These are phyloP conservation scores for Theobroma grandiflorum DNA, from an alignment of 441 rosid species.

Conservation along the genomic window DNA sequence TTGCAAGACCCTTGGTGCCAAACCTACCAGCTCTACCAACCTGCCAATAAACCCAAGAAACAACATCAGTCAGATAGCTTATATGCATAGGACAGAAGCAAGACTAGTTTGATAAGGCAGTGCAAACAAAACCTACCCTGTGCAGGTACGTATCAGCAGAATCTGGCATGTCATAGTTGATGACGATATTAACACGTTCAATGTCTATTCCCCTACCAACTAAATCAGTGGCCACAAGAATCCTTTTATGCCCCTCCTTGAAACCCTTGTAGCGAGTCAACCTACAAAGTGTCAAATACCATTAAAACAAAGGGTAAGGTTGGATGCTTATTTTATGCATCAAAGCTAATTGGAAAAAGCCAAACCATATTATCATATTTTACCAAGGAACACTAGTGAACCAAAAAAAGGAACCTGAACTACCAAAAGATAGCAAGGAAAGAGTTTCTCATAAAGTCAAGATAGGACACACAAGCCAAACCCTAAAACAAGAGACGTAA, in stretches of 20 bases:
- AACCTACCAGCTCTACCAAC: constrained; percentile 99
- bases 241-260: constrained; percentile 98
- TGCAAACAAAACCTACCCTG: constrained; percentile 58
- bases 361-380: background rate
- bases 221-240: constrained; percentile 94
- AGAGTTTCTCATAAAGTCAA: background rate
- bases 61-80: background rate
- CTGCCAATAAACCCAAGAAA: constrained; percentile 38
- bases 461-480: background rate
- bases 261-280: constrained; percentile 95
- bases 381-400: background rate
- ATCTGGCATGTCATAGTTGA: constrained; percentile 99
- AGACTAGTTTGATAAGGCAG: background rate
- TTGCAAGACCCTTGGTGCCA: constrained; percentile 98
- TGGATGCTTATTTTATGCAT: background rate
- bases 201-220: constrained; percentile 98
- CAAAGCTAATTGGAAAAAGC: background rate
- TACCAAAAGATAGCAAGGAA: background rate
- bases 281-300: constrained; percentile 44
- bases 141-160: constrained; percentile 99
- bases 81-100: background rate
- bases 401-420: background rate
- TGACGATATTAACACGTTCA: constrained; percentile 95
- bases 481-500: background rate
- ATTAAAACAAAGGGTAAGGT: background rate